These are phyloP conservation scores for Phaffia rhodozyma DNA, from an alignment of 1,284 basidiomycete genomes.

Conservation along the genomic window DNA sequence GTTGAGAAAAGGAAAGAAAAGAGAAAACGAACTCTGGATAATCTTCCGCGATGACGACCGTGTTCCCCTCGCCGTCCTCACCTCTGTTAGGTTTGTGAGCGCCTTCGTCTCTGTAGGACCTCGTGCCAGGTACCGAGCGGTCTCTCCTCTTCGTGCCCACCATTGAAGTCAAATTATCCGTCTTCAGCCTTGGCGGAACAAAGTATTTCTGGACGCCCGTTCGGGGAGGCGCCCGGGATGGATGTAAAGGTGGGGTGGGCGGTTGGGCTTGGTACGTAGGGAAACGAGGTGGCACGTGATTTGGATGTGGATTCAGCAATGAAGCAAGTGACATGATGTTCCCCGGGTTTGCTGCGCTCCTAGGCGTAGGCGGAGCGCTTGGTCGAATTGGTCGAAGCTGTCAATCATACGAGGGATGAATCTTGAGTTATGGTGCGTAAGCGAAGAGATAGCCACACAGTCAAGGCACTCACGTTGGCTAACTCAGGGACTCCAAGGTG, in stretches of 20 bases:
- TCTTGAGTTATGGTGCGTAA: not conserved
- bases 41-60: too few species aligned
- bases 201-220: slow-evolving; percentile 6
- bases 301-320: slow-evolving; percentile 5
- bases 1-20: too few species aligned
- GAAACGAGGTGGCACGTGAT: not conserved
- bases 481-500: slow-evolving; percentile 71
- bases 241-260: slow-evolving; percentile 7
- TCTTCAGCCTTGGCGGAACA: not conserved
- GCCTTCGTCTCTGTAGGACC: too few species aligned
- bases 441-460: not conserved
- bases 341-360: not conserved
- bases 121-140: too few species aligned
- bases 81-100: too few species aligned
- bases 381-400: not conserved
- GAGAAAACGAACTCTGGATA: too few species aligned
- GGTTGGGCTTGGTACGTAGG: slow-evolving; percentile 10
- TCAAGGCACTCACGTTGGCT: slow-evolving; percentile 46
- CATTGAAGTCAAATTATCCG: too few species aligned
- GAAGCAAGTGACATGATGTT: slow-evolving; percentile 12
- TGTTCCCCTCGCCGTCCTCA: too few species aligned
- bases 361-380: slow-evolving; percentile 6
- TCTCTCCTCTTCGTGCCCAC: too few species aligned
- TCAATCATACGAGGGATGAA: not conserved
- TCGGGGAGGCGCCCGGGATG: not conserved